These are phyloP conservation scores for Hypomontagnella submonticulosa DNA, from an alignment of 495 filamentous ascomycete species.

Conservation along the genomic window DNA sequence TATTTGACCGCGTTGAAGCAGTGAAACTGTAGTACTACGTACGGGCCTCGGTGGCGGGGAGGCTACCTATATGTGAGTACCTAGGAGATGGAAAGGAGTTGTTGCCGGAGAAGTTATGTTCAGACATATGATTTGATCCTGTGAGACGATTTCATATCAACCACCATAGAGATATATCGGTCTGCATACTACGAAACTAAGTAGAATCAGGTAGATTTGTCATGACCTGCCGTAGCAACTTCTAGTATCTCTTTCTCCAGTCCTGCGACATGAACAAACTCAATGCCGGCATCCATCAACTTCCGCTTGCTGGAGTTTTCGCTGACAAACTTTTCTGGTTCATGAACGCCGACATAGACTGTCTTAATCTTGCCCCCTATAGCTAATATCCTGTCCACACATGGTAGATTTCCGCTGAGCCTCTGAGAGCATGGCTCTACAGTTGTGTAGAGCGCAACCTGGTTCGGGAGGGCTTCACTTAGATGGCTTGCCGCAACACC, in stretches of 20 bases:
- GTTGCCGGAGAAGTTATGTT: too few relatives aligned
- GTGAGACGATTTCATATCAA: too few relatives aligned
- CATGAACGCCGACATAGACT: slow-evolving; percentile 88
- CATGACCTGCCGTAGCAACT: slow-evolving; percentile 85
- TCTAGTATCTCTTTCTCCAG: slow-evolving; percentile 83
- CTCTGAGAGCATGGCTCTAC: slow-evolving; percentile 92
- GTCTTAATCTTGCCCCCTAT: slow-evolving; percentile 72
- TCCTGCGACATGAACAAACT: slow-evolving; percentile 75
- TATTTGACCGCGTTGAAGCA: too few relatives aligned
- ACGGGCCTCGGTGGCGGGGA: too few relatives aligned
- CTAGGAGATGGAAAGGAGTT: too few relatives aligned
- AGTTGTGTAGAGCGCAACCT: slow-evolving; percentile 84
- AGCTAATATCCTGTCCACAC: slow-evolving; percentile 80
- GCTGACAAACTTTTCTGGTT: slow-evolving; percentile 89
- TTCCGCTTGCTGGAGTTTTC: slow-evolving; percentile 77
- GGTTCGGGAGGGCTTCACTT: slow-evolving; percentile 62
- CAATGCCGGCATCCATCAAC: slow-evolving; percentile 78
- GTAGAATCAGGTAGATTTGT: slow-evolving; percentile 41
- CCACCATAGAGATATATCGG: too few relatives aligned
- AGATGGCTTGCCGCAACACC: slow-evolving; percentile 66
- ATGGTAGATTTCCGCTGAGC: slow-evolving; percentile 82
- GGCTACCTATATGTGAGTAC: too few relatives aligned
- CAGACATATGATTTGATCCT: too few relatives aligned
- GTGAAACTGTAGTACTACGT: too few relatives aligned
- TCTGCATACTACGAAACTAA: not conserved